Evolutionary conservation across 805 yeast species (phyloP).

Genomic region (Metschnikowia baotianmanensis): DNA sequence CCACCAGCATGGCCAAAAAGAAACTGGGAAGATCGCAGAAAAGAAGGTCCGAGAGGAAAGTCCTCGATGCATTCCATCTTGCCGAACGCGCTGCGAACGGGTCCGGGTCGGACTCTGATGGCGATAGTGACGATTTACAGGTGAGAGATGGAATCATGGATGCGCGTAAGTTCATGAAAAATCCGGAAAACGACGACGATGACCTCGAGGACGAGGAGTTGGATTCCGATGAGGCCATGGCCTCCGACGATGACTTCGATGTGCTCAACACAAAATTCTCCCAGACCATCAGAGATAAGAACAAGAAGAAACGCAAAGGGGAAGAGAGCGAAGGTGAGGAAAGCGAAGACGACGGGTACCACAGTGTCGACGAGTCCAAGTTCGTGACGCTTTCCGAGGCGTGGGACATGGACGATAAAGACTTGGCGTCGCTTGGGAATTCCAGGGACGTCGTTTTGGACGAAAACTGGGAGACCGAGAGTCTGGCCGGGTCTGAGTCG

Average conservation of each 20-base stretch:
- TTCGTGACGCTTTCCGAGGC: constrained; percentile 79
- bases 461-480: constrained; percentile 18
- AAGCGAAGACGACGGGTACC: constrained; percentile 45
- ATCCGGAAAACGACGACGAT: constrained; percentile 21
- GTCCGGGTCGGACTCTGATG: constrained; percentile 18
- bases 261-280: constrained; percentile 63
- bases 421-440: constrained; percentile 4
- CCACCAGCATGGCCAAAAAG: constrained; percentile 15
- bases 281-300: constrained; percentile 61
- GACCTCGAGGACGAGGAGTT: constrained; percentile 61
- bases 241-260: constrained; percentile 72
- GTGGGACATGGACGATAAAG: constrained; percentile 69
- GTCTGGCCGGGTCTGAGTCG: constrained; percentile 19
- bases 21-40: constrained; percentile 22
- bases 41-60: constrained; percentile 35
- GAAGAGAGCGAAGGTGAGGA: constrained; percentile 3
- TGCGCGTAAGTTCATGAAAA: constrained; percentile 36
- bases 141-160: constrained; percentile 40
- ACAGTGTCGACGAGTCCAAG: constrained; percentile 73
- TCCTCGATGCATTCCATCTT: constrained; percentile 44
- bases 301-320: constrained; percentile 26
- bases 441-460: constrained; percentile 16
- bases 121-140: constrained; percentile 24
- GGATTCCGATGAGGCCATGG: constrained; percentile 86
- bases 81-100: constrained; percentile 40